These are phyloP conservation scores for Nicotiana knightiana DNA, from an alignment of 257 asterid genomes.

Conservation along the genomic window DNA sequence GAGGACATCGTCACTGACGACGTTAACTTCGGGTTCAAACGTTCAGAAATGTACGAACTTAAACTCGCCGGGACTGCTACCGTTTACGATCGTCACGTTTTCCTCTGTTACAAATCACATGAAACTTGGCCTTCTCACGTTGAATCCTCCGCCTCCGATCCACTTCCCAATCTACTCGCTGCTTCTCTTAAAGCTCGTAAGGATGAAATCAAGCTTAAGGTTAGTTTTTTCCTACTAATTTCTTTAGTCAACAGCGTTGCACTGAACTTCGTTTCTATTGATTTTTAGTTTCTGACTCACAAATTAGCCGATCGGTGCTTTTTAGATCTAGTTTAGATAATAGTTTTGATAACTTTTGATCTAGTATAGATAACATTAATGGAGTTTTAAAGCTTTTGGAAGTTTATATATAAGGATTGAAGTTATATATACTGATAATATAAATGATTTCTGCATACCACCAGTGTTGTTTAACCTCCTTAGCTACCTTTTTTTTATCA, in stretches of 20 bases:
- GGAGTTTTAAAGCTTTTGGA: neutral
- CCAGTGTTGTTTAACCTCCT: too few relatives aligned
- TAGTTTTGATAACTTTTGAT: neutral
- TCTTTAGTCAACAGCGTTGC: neutral
- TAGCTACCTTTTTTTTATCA: too few relatives aligned
- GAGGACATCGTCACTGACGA: constrained; percentile 37
- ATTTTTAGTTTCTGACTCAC: neutral
- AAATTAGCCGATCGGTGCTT: neutral
- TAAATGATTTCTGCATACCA: too few relatives aligned
- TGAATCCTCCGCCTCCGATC: constrained; percentile 79
- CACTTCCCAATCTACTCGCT: constrained; percentile 66
- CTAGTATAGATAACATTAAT: neutral
- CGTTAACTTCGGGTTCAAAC: constrained; percentile 64
- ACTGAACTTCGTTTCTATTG: neutral
- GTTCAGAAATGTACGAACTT: constrained; percentile 63
- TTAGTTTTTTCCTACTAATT: constrained; percentile 5
- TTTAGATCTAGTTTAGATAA: neutral
- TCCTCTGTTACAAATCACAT: constrained; percentile 85
- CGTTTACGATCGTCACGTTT: constrained; percentile 78
- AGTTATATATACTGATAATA: too few relatives aligned
- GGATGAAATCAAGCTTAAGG: constrained; percentile 53
- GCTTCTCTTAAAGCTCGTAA: constrained; percentile 60
- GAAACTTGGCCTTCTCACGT: constrained; percentile 77
- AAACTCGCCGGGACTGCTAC: constrained; percentile 61
- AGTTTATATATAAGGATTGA: neutral